phyloP scores from a whole-genome alignment of 768 basidiomycete genomes.

The Tricholoma matsutake region DNA sequence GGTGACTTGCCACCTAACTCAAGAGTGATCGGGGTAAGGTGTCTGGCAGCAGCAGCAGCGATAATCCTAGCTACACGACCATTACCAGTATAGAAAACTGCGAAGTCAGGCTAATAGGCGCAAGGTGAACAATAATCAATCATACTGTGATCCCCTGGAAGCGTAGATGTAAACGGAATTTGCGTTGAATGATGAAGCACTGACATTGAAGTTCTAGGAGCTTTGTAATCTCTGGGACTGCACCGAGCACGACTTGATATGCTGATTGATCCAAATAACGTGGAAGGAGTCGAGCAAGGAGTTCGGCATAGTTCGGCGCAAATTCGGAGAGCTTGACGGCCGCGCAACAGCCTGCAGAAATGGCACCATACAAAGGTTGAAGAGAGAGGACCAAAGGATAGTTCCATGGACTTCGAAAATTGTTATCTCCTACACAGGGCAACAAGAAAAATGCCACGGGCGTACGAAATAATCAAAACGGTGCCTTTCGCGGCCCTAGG shows the following conservation, averaged over 20 bases:
- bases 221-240: conserved; percentile 51
- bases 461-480: conserved; percentile 58
- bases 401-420: conserved; percentile 59
- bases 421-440: neutral
- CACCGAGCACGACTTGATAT: conserved; percentile 58
- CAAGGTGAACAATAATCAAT: neutral
- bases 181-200: conserved; percentile 4
- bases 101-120: neutral
- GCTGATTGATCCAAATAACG: conserved; percentile 47
- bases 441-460: conserved; percentile 12
- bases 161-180: neutral
- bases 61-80: conserved; percentile 46
- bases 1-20: conserved; percentile 56
- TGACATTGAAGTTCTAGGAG: conserved; percentile 46
- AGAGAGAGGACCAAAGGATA: conserved; percentile 57
- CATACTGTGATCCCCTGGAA: conserved; percentile 29
- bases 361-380: conserved; percentile 64
- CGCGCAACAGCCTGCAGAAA: conserved; percentile 70
- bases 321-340: conserved; percentile 69
- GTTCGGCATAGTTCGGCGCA: conserved; percentile 42
- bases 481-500: conserved; percentile 60
- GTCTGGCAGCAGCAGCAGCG: conserved; percentile 48
- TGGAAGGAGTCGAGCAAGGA: conserved; percentile 53
- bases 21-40: conserved; percentile 53
- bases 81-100: conserved; percentile 47